Percentiles rank a stretch among this genome's conserved stretches.
phyloP scores from a whole-genome alignment of 495 filamentous ascomycete genomes.

The Entonaema liquescens region DNA sequence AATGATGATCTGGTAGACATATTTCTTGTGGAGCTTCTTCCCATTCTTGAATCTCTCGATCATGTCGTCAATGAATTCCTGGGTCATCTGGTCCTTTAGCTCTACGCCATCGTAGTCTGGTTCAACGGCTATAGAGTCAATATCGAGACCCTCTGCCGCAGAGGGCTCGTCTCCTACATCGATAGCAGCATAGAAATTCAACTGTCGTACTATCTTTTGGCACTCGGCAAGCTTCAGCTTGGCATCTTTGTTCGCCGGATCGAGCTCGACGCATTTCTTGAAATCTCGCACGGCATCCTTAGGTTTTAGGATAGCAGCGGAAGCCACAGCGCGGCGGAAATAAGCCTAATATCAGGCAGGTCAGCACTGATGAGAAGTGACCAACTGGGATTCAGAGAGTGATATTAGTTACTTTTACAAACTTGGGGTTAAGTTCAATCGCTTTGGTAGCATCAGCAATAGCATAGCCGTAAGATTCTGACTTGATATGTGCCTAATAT shows the following conservation, averaged over 20 bases:
- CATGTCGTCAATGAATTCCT: conserved; percentile 97
- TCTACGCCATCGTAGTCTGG: conserved; percentile 82
- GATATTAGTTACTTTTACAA: conserved; percentile 73
- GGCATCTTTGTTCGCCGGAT: conserved; percentile 87
- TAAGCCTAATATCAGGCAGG: conserved; percentile 71
- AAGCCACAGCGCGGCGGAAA: conserved; percentile 90
- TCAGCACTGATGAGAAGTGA: conserved; percentile 3
- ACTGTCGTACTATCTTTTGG: conserved; percentile 87
- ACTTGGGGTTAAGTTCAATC: conserved; percentile 86
- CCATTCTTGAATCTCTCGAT: conserved; percentile 93
- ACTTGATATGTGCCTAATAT: conserved; percentile 86
- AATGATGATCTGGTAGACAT: conserved; percentile 93
- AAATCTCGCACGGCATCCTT: conserved; percentile 91
- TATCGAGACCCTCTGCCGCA: conserved; percentile 87
- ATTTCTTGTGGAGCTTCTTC: conserved; percentile 95
- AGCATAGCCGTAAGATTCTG: conserved; percentile 92
- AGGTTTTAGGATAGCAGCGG: conserved; percentile 87
- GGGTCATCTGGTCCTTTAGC: conserved; percentile 86
- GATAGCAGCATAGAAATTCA: conserved; percentile 93
- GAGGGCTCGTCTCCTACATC: conserved; percentile 91
- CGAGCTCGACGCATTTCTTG: conserved; percentile 86
- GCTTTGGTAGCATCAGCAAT: conserved; percentile 93
- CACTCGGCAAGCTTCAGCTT: conserved; percentile 89
- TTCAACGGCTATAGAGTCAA: conserved; percentile 85
- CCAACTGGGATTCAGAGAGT: background rate